A percentile compares a stretch with the other conserved stretches of the same genome.
Evolutionary conservation across 2,329 filamentous ascomycete genomes (phyloP).

Genomic region (Fusarium nelsonii): DNA sequence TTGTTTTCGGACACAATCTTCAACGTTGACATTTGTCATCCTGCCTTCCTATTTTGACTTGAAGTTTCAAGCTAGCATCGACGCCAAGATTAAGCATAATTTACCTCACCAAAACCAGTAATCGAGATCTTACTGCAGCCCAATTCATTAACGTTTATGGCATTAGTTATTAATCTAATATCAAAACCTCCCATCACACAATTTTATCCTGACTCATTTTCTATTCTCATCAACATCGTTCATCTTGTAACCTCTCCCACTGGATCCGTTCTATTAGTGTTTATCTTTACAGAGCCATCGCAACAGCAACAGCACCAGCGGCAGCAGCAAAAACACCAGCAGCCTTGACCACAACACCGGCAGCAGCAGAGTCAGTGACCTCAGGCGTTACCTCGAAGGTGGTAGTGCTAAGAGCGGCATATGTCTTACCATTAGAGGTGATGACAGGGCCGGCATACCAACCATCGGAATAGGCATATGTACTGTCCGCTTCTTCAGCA

Average conservation of each 20-base stretch:
- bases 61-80: background rate
- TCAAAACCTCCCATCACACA: background rate
- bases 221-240: background rate
- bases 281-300: background rate
- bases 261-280: too few relatives aligned
- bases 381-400: background rate
- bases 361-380: background rate
- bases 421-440: too few relatives aligned
- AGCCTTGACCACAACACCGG: slow-evolving; percentile 1
- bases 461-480: too few relatives aligned
- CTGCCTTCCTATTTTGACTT: background rate
- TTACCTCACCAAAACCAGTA: too few relatives aligned
- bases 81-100: too few relatives aligned
- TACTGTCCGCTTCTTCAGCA: too few relatives aligned
- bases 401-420: background rate
- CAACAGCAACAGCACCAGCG: background rate
- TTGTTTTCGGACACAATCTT: background rate
- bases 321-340: slow-evolving; percentile 1
- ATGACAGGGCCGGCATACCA: too few relatives aligned
- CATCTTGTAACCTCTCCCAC: too few relatives aligned
- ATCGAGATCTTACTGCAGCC: too few relatives aligned
- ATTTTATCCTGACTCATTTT: background rate
- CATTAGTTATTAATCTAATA: background rate
- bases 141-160: too few relatives aligned
- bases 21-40: background rate